phyloP scores from a whole-genome alignment of 202 grass and related monocot species.

The Setaria italica region DNA sequence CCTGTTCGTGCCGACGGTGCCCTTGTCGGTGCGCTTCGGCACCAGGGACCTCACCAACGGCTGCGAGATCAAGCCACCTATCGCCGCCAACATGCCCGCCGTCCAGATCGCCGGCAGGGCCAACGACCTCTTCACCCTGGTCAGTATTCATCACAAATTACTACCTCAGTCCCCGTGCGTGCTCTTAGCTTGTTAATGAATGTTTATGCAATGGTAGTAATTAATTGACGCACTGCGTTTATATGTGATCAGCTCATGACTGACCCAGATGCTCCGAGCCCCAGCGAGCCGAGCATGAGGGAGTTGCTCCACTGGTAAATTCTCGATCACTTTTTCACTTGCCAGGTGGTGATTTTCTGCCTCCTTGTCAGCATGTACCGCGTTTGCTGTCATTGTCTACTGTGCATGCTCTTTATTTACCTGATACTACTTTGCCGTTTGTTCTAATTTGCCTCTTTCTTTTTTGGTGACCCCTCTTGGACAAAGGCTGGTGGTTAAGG shows the following conservation, averaged over 20 bases:
- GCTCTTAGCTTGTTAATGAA: not conserved
- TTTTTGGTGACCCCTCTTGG: not conserved
- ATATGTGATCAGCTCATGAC: constrained; percentile 60
- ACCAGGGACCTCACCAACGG: constrained; percentile 73
- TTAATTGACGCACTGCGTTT: not conserved
- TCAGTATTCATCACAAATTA: constrained; percentile 17
- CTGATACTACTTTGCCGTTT: not conserved
- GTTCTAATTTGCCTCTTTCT: not conserved
- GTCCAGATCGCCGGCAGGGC: constrained; percentile 56
- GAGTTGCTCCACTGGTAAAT: constrained; percentile 84
- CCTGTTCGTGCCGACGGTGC: constrained; percentile 67
- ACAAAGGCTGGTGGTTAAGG: constrained; percentile 71
- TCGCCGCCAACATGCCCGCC: constrained; percentile 31
- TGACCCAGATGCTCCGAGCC: constrained; percentile 88
- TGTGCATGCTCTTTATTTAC: not conserved
- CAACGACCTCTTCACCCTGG: constrained; percentile 72
- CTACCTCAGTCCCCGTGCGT: not conserved
- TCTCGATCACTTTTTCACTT: not conserved
- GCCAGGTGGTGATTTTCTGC: not conserved
- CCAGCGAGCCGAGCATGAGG: constrained; percentile 78
- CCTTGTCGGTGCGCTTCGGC: constrained; percentile 60
- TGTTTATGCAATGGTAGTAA: not conserved
- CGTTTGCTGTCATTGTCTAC: not conserved
- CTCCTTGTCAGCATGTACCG: not conserved
- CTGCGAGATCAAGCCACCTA: constrained; percentile 66